phyloP scores from a whole-genome alignment of 163 green algal genomes.

The Botryococcus braunii region DNA sequence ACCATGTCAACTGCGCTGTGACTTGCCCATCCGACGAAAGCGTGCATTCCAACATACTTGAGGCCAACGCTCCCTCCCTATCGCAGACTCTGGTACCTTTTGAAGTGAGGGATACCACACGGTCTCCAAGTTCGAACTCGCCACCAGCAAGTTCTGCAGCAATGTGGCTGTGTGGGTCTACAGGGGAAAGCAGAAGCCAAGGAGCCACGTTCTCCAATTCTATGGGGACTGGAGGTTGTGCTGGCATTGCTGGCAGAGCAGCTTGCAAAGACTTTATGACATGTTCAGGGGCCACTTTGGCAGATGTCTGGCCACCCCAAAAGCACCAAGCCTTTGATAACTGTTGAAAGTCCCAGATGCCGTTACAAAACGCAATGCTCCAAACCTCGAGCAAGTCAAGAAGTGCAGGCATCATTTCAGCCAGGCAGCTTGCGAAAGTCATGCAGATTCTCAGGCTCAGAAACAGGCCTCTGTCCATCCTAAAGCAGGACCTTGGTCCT shows the following conservation, averaged over 20 bases:
- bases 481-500: too few species aligned
- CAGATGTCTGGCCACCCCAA: constrained; percentile 25
- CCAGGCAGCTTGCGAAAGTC: too few species aligned
- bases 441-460: too few species aligned
- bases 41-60: too few species aligned
- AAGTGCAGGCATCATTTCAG: too few species aligned
- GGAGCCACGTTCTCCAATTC: constrained; percentile 66
- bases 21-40: too few species aligned
- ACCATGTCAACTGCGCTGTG: too few species aligned
- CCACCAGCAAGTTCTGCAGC: constrained; percentile 47
- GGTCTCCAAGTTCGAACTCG: constrained; percentile 71
- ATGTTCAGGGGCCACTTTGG: constrained; percentile 52
- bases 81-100: too few species aligned
- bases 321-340: too few species aligned
- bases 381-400: neutral
- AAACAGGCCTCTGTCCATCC: too few species aligned
- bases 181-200: constrained; percentile 62
- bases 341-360: too few species aligned
- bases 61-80: too few species aligned
- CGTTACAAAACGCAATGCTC: neutral
- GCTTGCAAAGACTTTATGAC: constrained; percentile 56
- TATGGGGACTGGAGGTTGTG: constrained; percentile 19
- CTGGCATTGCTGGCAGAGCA: constrained; percentile 6
- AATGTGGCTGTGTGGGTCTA: constrained; percentile 22
- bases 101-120: constrained; percentile 33